Evolutionary conservation across 2,329 filamentous ascomycete genomes (phyloP).

Genomic region (Neonectria faginata): DNA sequence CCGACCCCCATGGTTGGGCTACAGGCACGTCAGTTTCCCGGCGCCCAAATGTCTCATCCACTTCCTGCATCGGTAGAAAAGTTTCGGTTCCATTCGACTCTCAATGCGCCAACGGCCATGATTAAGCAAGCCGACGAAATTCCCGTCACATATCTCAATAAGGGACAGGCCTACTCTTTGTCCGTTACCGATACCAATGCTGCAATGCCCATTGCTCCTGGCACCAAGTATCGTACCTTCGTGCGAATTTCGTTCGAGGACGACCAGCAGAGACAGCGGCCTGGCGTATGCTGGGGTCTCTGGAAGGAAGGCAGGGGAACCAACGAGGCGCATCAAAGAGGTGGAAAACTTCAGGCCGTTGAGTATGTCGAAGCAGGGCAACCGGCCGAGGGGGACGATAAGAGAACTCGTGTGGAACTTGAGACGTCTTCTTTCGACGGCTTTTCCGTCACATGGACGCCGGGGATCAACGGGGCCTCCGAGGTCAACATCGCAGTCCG

Average conservation of each 20-base stretch:
- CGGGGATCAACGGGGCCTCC: constrained; percentile 72
- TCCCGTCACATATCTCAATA: constrained; percentile 97
- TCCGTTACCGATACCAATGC: constrained; percentile 83
- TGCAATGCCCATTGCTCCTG: constrained; percentile 66
- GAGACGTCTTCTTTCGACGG: constrained; percentile 90
- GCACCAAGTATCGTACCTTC: constrained; percentile 85
- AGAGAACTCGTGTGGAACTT: constrained; percentile 75
- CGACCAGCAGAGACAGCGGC: constrained; percentile 88
- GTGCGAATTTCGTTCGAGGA: constrained; percentile 98
- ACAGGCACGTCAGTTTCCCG: constrained; percentile 62
- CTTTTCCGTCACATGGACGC: constrained; percentile 91
- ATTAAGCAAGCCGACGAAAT: constrained; percentile 90
- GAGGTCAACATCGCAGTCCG: constrained; percentile 91
- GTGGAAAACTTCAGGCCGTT: constrained; percentile 91
- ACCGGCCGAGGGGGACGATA: constrained; percentile 71
- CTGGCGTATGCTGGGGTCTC: constrained; percentile 83
- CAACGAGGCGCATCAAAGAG: constrained; percentile 93
- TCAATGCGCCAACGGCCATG: constrained; percentile 97
- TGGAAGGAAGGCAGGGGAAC: constrained; percentile 98
- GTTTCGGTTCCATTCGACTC: constrained; percentile 89
- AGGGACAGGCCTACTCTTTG: constrained; percentile 92
- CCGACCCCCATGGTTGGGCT: constrained; percentile 71
- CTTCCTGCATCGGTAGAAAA: constrained; percentile 71
- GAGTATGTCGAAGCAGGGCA: constrained; percentile 84
- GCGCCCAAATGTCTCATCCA: constrained; percentile 58